Evolutionary conservation across 2,329 filamentous ascomycete species (phyloP).

Genomic region (Hypoxylon rubiginosum): DNA sequence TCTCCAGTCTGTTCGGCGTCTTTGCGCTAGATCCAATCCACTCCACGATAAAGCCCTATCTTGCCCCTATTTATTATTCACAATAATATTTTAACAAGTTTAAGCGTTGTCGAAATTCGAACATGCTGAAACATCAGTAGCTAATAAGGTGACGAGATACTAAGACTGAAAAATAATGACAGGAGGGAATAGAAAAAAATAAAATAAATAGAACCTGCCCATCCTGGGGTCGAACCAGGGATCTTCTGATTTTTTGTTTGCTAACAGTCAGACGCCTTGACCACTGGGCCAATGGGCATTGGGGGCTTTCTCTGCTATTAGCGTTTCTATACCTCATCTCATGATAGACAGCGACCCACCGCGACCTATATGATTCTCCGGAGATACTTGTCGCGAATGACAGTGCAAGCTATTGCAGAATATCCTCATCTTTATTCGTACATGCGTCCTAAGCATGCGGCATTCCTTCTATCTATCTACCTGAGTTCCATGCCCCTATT

Average conservation of each 20-base stretch:
- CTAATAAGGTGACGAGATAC: too few relatives aligned
- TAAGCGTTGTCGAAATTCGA: too few relatives aligned
- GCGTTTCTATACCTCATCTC: background rate
- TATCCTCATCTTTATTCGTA: too few relatives aligned
- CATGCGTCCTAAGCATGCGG: too few relatives aligned
- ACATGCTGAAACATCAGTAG: too few relatives aligned
- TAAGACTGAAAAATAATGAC: too few relatives aligned
- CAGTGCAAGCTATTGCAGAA: too few relatives aligned
- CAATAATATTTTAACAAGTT: too few relatives aligned
- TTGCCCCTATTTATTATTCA: background rate
- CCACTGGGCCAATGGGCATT: conserved; percentile 40
- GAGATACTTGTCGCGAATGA: too few relatives aligned
- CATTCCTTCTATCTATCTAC: too few relatives aligned
- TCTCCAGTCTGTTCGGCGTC: background rate
- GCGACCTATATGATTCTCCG: too few relatives aligned
- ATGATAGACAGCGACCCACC: background rate
- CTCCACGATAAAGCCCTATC: background rate
- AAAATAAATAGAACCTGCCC: conserved; percentile 20
- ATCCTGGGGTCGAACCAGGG: conserved; percentile 41
- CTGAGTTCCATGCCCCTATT: too few relatives aligned
- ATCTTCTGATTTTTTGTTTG: conserved; percentile 34
- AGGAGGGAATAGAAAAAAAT: background rate
- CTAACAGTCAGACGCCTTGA: conserved; percentile 41
- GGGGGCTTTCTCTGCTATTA: background rate
- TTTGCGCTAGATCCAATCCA: background rate